Conservation (phyloP, 1,284 basidiomycete species). For the Clitocybe nebularis region DNA sequence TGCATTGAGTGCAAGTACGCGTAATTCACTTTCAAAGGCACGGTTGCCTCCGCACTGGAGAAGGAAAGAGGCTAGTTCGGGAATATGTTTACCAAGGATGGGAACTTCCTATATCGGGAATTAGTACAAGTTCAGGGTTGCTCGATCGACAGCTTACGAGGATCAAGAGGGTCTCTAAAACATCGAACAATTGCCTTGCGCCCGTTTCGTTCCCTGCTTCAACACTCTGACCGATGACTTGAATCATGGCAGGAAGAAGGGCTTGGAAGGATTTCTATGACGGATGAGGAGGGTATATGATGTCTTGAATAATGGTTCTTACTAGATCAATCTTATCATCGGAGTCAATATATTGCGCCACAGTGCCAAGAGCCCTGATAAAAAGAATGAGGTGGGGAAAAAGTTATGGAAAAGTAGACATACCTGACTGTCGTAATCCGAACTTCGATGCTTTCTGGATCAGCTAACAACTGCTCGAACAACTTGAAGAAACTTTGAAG, state of each 20-base stretch:
- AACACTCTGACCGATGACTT: conserved; percentile 87
- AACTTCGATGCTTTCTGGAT: conserved; percentile 89
- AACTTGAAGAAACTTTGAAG: conserved; percentile 80
- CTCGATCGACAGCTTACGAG: conserved; percentile 48
- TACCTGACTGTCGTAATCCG: conserved; percentile 87
- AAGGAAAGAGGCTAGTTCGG: conserved; percentile 88
- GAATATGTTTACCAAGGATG: conserved; percentile 85
- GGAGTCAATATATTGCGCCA: conserved; percentile 90
- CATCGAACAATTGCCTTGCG: conserved; percentile 91
- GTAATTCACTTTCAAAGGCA: conserved; percentile 76
- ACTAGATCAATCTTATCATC: conserved; percentile 90
- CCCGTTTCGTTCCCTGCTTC: conserved; percentile 78
- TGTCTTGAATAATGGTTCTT: conserved; percentile 25
- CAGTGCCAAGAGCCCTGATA: conserved; percentile 78
- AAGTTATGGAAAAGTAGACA: conserved; percentile 12
- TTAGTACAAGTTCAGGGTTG: conserved; percentile 1
- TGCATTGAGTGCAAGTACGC: conserved; percentile 90
- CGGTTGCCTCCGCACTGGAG: conserved; percentile 83
- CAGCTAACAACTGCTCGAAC: conserved; percentile 75
- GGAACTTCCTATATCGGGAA: conserved; percentile 73
- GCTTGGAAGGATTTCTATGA: conserved; percentile 82
- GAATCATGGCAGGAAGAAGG: conserved; percentile 87
- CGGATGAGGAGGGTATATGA: conserved; percentile 5
- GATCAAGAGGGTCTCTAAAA: conserved; percentile 93
- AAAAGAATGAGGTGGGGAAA: conserved; percentile 10